Conservation (phyloP, 108 stramenopile species). For the Epithemia pelagica region DNA sequence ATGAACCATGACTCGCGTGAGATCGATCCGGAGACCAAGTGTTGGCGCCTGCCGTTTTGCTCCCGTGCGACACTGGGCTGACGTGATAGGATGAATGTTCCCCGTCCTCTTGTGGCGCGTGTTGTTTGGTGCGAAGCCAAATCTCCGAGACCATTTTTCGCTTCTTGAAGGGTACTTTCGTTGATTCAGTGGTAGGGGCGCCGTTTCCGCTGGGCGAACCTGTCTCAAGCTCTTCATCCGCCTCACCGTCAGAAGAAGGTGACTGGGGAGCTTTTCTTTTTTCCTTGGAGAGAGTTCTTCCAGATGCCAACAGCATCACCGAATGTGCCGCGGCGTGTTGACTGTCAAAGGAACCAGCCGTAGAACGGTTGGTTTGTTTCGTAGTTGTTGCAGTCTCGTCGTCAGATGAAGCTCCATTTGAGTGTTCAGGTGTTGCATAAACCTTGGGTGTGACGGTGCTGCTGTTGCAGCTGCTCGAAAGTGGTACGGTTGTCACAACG, state of each 20-base stretch:
- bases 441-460: not conserved
- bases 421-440: not conserved
- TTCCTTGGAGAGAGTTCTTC: not conserved
- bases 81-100: not conserved
- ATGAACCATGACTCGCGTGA: conserved; percentile 1
- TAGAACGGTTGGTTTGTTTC: not conserved
- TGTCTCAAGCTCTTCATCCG: too few relatives aligned
- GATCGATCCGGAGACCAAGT: conserved; percentile 1
- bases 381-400: not conserved
- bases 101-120: not conserved
- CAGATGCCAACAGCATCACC: not conserved
- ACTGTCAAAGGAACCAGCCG: conserved; percentile 1
- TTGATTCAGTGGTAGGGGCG: not conserved
- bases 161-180: conserved; percentile 14
- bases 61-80: conserved; percentile 7
- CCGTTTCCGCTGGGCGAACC: not conserved
- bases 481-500: not conserved
- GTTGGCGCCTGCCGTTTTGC: not conserved
- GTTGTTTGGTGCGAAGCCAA: not conserved
- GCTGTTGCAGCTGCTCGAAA: not conserved
- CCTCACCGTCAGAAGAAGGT: not conserved
- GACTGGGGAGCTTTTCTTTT: not conserved
- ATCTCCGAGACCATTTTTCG: conserved; percentile 4
- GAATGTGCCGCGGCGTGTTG: conserved; percentile 4
- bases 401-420: not conserved